These are phyloP conservation scores for Diphasiastrum complanatum DNA, from an alignment of 83 land plant species.

Conservation along the genomic window DNA sequence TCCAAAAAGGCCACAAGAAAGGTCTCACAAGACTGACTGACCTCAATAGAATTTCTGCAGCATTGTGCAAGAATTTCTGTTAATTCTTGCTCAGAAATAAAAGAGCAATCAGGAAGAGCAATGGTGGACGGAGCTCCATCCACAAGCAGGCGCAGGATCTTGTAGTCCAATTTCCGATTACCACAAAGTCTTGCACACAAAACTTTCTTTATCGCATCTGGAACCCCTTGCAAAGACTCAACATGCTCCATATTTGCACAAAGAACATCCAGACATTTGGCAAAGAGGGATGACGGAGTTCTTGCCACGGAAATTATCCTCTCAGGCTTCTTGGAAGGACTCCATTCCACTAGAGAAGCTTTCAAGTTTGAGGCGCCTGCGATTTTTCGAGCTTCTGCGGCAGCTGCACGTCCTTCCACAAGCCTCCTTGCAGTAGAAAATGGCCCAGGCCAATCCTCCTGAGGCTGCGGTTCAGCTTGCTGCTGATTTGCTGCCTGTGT, in stretches of 20 bases:
- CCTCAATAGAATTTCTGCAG: conserved; percentile 3
- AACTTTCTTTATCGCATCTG: not conserved
- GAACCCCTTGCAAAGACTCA: conserved; percentile 16
- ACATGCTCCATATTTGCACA: not conserved
- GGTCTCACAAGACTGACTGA: not conserved
- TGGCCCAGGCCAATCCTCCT: conserved; percentile 19
- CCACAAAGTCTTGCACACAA: conserved; percentile 3
- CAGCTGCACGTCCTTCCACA: conserved; percentile 3
- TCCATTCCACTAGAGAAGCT: conserved; percentile 5
- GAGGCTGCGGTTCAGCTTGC: conserved; percentile 1
- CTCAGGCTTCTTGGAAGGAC: not conserved
- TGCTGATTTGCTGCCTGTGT: not conserved
- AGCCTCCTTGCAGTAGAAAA: conserved; percentile 16
- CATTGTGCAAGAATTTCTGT: conserved; percentile 6
- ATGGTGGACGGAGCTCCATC: conserved; percentile 2
- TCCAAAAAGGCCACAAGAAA: not conserved
- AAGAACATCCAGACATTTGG: not conserved
- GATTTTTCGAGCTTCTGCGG: conserved; percentile 9
- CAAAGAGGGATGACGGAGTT: conserved; percentile 1
- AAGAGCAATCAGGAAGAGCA: not conserved
- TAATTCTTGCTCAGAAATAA: not conserved
- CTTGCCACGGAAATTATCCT: not conserved
- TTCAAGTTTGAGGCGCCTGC: not conserved
- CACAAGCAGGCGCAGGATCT: not conserved
- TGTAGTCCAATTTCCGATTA: conserved; percentile 1